Conservation (phyloP, 495 filamentous ascomycete species). For the Neurospora sp. region DNA sequence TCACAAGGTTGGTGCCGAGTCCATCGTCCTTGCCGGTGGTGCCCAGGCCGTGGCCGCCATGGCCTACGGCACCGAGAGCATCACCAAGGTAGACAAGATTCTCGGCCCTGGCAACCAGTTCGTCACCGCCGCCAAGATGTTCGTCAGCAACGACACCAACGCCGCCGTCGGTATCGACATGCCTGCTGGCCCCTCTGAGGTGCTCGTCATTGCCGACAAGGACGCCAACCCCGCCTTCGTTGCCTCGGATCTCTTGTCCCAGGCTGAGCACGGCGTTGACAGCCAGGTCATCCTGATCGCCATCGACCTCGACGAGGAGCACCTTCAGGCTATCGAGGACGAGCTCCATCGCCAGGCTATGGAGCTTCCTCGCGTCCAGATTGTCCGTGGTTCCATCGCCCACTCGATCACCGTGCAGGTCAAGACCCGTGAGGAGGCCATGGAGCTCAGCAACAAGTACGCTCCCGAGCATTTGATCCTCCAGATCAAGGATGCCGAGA, state of each 20-base stretch:
- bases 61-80: slow-evolving; percentile 72
- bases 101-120: slow-evolving; percentile 97
- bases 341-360: slow-evolving; percentile 86
- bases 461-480: slow-evolving; percentile 97
- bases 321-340: slow-evolving; percentile 73
- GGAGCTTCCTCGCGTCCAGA: slow-evolving; percentile 79
- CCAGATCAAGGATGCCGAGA: slow-evolving; percentile 65
- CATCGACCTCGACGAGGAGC: slow-evolving; percentile 59
- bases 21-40: slow-evolving; percentile 89
- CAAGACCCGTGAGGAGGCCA: slow-evolving; percentile 67
- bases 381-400: slow-evolving; percentile 80
- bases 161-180: slow-evolving; percentile 95
- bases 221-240: slow-evolving; percentile 88
- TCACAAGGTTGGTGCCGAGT: slow-evolving; percentile 90
- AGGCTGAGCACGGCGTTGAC: slow-evolving; percentile 94
- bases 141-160: slow-evolving; percentile 89
- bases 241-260: slow-evolving; percentile 83
- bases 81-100: slow-evolving; percentile 98
- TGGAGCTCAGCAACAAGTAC: slow-evolving; percentile 82
- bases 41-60: slow-evolving; percentile 91
- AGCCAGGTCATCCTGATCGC: slow-evolving; percentile 91
- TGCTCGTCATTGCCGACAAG: slow-evolving; percentile 90
- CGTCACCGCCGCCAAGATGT: slow-evolving; percentile 97
- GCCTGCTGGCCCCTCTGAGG: slow-evolving; percentile 94
- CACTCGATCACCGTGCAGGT: slow-evolving; percentile 89